Percentiles rank a stretch among this genome's conserved stretches.
Conservation (phyloP, 2,329 filamentous ascomycete species). For the Zarea fungicola region DNA sequence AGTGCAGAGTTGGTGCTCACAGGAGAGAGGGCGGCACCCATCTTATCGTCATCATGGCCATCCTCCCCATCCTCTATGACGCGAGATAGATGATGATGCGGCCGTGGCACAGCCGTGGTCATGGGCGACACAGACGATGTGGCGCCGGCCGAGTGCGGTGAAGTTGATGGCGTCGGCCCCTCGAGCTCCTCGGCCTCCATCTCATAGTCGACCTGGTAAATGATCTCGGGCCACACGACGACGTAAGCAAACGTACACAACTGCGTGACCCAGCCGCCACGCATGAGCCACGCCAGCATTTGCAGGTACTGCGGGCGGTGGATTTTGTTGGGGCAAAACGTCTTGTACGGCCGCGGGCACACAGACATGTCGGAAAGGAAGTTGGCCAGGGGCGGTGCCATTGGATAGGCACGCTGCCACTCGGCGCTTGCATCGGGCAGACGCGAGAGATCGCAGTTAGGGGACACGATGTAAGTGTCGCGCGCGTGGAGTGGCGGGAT, state of each 20-base stretch:
- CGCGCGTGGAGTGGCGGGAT: constrained; percentile 86
- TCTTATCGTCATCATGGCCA: neutral
- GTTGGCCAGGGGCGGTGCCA: constrained; percentile 75
- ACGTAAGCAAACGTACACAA: constrained; percentile 89
- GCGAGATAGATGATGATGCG: constrained; percentile 7
- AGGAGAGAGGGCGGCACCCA: constrained; percentile 13
- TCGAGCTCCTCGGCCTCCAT: constrained; percentile 61
- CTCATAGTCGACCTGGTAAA: constrained; percentile 71
- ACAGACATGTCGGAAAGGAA: constrained; percentile 82
- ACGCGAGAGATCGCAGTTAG: constrained; percentile 74
- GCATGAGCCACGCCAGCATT: constrained; percentile 89
- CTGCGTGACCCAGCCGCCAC: constrained; percentile 90
- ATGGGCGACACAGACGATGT: constrained; percentile 16
- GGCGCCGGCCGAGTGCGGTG: constrained; percentile 25
- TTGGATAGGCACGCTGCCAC: constrained; percentile 76
- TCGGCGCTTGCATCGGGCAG: constrained; percentile 63
- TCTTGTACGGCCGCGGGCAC: constrained; percentile 75
- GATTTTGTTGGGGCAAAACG: constrained; percentile 78
- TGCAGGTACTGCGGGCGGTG: constrained; percentile 84
- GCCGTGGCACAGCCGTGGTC: neutral
- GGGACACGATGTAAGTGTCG: constrained; percentile 87
- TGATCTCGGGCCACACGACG: constrained; percentile 74
- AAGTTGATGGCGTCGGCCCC: constrained; percentile 19
- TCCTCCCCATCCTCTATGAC: neutral
- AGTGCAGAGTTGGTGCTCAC: constrained; percentile 13